Conservation (phyloP, 176 grass and related monocot genomes). For the Coix lacrymajobi region DNA sequence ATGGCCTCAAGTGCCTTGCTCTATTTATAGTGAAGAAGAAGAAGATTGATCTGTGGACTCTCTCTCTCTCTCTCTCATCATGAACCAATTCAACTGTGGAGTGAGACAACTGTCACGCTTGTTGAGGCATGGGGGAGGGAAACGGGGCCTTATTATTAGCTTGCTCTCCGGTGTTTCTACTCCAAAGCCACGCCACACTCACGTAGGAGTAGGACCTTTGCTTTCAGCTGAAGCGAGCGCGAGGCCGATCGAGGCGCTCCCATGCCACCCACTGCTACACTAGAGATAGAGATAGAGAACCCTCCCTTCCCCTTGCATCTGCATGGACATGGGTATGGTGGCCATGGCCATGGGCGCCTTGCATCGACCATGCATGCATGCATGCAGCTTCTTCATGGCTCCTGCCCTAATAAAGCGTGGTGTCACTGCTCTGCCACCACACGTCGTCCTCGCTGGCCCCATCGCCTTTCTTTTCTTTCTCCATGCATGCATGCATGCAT, state of each 20-base stretch:
- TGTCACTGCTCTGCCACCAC: slow-evolving; percentile 44
- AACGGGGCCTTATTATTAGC: too few species aligned
- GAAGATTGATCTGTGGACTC: not conserved
- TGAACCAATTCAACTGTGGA: not conserved
- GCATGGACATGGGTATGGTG: not conserved
- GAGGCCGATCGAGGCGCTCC: not conserved
- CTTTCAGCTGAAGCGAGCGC: slow-evolving; percentile 35
- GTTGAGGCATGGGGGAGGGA: slow-evolving; percentile 39
- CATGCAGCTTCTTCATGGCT: slow-evolving; percentile 15
- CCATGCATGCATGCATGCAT: slow-evolving; percentile 2
- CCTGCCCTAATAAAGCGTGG: slow-evolving; percentile 40
- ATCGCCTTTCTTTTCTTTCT: slow-evolving; percentile 5
- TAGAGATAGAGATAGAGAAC: too few species aligned
- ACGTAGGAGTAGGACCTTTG: too few species aligned
- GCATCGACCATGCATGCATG: not conserved
- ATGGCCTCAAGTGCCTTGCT: slow-evolving; percentile 11
- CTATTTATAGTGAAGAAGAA: slow-evolving; percentile 44
- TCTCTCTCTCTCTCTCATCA: not conserved
- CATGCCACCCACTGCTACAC: not conserved
- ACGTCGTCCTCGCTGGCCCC: not conserved
- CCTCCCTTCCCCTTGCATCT: not conserved
- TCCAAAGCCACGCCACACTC: not conserved
- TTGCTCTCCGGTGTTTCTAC: not conserved
- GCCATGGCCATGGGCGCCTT: slow-evolving; percentile 8
- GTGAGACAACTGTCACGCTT: slow-evolving; percentile 46